Base-by-base conservation (phyloP, 306 rosid genomes). In the Quillaja saponaria region DNA sequence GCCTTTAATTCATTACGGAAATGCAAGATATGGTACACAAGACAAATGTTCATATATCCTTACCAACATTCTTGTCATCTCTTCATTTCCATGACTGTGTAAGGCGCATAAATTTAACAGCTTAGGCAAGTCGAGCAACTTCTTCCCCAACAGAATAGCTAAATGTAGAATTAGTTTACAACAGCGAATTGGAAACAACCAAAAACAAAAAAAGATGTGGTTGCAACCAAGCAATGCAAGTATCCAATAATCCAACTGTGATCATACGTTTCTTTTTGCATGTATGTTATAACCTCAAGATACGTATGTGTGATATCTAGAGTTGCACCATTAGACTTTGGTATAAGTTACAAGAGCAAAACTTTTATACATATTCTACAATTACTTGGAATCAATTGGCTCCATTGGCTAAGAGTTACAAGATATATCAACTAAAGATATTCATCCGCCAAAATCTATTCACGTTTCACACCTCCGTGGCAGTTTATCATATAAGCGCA, bases 121-220 rank as follows among this genome's bases (percentile, higher is more conserved):
- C 81, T 78, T 90, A 10, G 96, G 96, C 85, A 94, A 80, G 76
- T 83, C 96, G 60, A 90, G 95, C 84, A 90, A 69, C 80, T 81
- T 83, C 72, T 80, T 90, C 76, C 85, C 97, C 99, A 87, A 96
- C 99, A 94, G 79, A 78, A 90, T 73, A 77, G 79, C 99, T 94
- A 85, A 83, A 89, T 38, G 73, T 61, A 80, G 82, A 77, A 76
- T 80, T 71, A 78, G 80, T 85, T 81, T 87, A 90, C 76, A 87
- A 56, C 71, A 15, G 83, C 46, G 46, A 53, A 49, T 51, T 59
- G 37, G 48, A 65, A 12, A 62, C 17, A 42, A 55, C 16, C n/a
- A n/a, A n/a, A 25, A 1, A 63, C 55, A 45, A 13, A 45, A 40
- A 41, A 39, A 9, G 3, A 57, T 47, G 69, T 28, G 48, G 58